Evolutionary conservation across 2,329 filamentous ascomycete species (phyloP).

Genomic region (Lizonia empirigonia): DNA sequence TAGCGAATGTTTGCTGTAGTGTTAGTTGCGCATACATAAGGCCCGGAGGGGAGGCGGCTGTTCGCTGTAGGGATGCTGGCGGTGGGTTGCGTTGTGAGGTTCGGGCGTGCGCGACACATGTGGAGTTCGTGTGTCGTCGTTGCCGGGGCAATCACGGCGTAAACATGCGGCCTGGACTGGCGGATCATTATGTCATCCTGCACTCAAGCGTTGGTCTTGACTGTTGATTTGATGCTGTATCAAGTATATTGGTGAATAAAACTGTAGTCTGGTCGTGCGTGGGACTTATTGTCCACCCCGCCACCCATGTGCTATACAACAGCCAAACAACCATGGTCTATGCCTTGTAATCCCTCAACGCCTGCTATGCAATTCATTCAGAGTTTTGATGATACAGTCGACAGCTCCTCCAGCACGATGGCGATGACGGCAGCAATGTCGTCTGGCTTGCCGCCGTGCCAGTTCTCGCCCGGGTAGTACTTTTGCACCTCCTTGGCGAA

Average conservation of each 20-base stretch:
- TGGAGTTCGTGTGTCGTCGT: conserved; percentile 14
- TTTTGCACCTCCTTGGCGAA: conserved; percentile 95
- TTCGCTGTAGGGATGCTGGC: conserved; percentile 45
- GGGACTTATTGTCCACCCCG: background rate
- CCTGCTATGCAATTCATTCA: conserved; percentile 15
- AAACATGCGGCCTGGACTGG: conserved; percentile 11
- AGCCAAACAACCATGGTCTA: conserved; percentile 5
- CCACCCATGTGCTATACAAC: conserved; percentile 11
- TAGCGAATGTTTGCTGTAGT: conserved; percentile 48
- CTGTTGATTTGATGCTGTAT: too few species aligned
- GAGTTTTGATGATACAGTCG: conserved; percentile 14
- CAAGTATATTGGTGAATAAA: too few species aligned
- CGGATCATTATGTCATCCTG: conserved; percentile 10
- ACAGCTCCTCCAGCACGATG: conserved; percentile 39
- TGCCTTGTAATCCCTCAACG: conserved; percentile 8
- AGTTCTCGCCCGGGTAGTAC: conserved; percentile 83
- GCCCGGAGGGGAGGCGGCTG: conserved; percentile 38
- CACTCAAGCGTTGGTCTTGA: too few species aligned
- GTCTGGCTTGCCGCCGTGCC: conserved; percentile 91
- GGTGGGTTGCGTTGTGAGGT: conserved; percentile 26
- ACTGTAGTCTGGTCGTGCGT: background rate
- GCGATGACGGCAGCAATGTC: conserved; percentile 89
- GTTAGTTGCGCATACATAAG: conserved; percentile 50
- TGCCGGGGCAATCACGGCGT: conserved; percentile 7
- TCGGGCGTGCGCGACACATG: conserved; percentile 8